Evolutionary conservation across 1,139 yeast genomes (phyloP).

Genomic region (Scheffersomyces stambukii): DNA sequence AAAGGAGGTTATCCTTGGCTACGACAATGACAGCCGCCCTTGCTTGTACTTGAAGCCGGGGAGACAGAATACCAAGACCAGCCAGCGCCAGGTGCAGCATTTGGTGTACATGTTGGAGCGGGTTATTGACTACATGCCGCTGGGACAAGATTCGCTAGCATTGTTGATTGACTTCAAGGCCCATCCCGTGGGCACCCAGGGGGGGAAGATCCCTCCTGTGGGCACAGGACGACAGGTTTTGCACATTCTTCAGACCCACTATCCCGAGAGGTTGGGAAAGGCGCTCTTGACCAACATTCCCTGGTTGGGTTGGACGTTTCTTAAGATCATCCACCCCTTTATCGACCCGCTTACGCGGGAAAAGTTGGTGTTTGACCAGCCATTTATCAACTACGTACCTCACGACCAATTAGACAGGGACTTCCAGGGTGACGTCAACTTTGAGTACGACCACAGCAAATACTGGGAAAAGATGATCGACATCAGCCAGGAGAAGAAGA

Average conservation of each 20-base stretch:
- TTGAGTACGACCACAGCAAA: conserved; percentile 38
- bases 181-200: conserved; percentile 45
- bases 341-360: conserved; percentile 48
- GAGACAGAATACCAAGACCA: conserved; percentile 44
- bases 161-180: conserved; percentile 45
- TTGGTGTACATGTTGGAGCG: conserved; percentile 47
- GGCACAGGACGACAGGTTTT: conserved; percentile 71
- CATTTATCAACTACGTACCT: conserved; percentile 44
- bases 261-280: conserved; percentile 46
- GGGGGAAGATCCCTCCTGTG: conserved; percentile 78
- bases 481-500: conserved; percentile 34
- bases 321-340: conserved; percentile 45
- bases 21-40: conserved; percentile 44
- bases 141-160: conserved; percentile 47
- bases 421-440: conserved; percentile 39
- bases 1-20: conserved; percentile 45
- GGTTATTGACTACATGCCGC: conserved; percentile 46
- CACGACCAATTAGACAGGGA: conserved; percentile 44
- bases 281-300: conserved; percentile 47
- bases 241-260: conserved; percentile 60
- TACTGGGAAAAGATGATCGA: conserved; percentile 44
- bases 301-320: conserved; percentile 45
- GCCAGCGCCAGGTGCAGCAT: conserved; percentile 44
- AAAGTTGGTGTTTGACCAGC: conserved; percentile 47
- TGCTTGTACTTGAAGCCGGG: conserved; percentile 48